A percentile compares a stretch with the other conserved stretches of the same genome.
Evolutionary conservation across 192 early-diverging fungal species (phyloP).

Genomic region (Dimargaris cristalligena): DNA sequence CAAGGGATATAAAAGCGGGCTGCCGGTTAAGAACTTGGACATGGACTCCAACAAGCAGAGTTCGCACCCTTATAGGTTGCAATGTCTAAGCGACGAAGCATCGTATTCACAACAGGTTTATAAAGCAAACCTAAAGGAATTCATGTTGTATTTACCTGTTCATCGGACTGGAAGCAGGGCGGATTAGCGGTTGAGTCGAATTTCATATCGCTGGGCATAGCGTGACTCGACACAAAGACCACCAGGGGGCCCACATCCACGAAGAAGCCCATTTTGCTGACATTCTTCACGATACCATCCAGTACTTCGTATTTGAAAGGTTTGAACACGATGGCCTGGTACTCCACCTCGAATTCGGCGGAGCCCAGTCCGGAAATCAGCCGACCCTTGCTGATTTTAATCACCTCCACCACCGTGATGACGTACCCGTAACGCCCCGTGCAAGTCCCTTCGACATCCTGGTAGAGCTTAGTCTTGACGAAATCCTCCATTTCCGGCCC

Average conservation of each 20-base stretch:
- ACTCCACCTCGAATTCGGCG: constrained; percentile 80
- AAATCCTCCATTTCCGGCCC: constrained; percentile 60
- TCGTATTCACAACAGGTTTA: no score
- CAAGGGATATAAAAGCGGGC: no score
- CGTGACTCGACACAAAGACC: constrained; percentile 71
- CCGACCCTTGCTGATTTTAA: constrained; percentile 67
- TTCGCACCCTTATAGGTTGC: no score
- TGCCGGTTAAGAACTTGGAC: no score
- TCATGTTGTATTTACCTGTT: no score
- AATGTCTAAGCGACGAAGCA: no score
- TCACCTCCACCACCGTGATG: constrained; percentile 67
- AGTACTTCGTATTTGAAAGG: constrained; percentile 94
- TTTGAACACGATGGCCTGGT: constrained; percentile 94
- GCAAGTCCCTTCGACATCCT: constrained; percentile 91
- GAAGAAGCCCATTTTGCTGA: constrained; percentile 93
- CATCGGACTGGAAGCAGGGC: constrained; percentile 64
- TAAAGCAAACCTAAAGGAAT: no score
- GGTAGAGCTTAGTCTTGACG: constrained; percentile 68
- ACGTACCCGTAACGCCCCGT: constrained; percentile 87
- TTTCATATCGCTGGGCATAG: constrained; percentile 76
- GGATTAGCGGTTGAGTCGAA: constrained; percentile 81
- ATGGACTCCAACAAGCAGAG: no score
- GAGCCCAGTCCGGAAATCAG: constrained; percentile 56
- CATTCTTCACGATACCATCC: constrained; percentile 74
- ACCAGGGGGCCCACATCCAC: constrained; percentile 85